Percentiles rank a stretch among this genome's conserved stretches.
phyloP scores from a whole-genome alignment of 495 filamentous ascomycete genomes.

The Neurospora sp. region DNA sequence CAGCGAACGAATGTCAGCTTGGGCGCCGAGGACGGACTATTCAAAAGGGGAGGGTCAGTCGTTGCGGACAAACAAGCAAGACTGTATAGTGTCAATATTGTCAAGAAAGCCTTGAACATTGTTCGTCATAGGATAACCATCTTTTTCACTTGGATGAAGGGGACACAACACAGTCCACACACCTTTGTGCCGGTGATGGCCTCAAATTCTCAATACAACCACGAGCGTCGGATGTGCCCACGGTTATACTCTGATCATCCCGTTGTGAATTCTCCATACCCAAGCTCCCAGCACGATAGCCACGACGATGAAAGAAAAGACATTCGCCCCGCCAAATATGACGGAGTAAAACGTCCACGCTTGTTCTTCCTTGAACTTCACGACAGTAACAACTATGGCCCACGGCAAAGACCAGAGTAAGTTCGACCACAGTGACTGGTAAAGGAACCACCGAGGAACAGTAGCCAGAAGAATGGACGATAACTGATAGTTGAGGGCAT shows the following conservation, averaged over 20 bases:
- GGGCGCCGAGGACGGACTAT: neutral
- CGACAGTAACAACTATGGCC: slow-evolving; percentile 51
- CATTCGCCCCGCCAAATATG: slow-evolving; percentile 60
- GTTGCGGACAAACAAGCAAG: neutral
- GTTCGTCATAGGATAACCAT: neutral
- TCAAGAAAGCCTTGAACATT: neutral
- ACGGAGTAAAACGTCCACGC: slow-evolving; percentile 61
- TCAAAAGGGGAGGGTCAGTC: neutral
- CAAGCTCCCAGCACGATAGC: slow-evolving; percentile 40
- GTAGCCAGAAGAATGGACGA: slow-evolving; percentile 57
- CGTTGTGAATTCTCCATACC: slow-evolving; percentile 33
- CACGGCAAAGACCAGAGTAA: slow-evolving; percentile 60
- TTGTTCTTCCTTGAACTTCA: slow-evolving; percentile 35
- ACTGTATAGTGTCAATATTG: neutral
- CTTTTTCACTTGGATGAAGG: neutral
- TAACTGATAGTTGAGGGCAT: slow-evolving; percentile 54
- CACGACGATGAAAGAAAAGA: slow-evolving; percentile 55
- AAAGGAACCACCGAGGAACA: slow-evolving; percentile 55
- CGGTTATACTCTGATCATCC: neutral
- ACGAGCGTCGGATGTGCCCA: neutral
- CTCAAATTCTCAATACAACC: neutral
- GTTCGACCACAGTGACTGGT: slow-evolving; percentile 55
- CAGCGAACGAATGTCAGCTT: neutral
- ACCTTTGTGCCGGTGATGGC: neutral
- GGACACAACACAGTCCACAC: neutral